These are phyloP conservation scores for Alternaria sp. DNA, from an alignment of 2,329 filamentous ascomycete species.

Conservation along the genomic window DNA sequence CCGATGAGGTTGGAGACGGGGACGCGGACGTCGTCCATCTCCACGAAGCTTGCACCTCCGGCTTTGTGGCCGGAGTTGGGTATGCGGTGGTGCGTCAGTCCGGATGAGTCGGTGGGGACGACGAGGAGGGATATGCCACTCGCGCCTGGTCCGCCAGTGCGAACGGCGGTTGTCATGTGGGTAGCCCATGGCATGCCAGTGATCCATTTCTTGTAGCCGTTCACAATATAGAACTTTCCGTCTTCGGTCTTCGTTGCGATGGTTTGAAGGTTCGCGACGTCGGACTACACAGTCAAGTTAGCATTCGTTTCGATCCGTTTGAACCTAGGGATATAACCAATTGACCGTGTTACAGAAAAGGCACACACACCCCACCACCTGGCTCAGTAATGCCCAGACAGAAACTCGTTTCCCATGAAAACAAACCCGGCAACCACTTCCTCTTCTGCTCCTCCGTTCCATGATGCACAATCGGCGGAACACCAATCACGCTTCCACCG, in stretches of 20 bases:
- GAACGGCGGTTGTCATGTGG: conserved; percentile 69
- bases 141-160: conserved; percentile 64
- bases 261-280: conserved; percentile 70
- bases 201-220: conserved; percentile 74
- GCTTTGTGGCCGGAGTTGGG: conserved; percentile 72
- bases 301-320: background rate
- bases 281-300: conserved; percentile 54
- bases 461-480: conserved; percentile 69
- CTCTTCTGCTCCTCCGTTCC: conserved; percentile 67
- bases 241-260: conserved; percentile 76
- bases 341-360: background rate
- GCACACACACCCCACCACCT: conserved; percentile 53
- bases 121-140: conserved; percentile 66
- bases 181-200: conserved; percentile 69
- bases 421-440: conserved; percentile 67
- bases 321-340: too few relatives aligned
- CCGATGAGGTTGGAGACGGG: conserved; percentile 64
- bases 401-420: conserved; percentile 67
- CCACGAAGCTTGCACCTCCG: conserved; percentile 67
- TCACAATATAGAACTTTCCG: conserved; percentile 74
- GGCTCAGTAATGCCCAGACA: conserved; percentile 73
- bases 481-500: conserved; percentile 69
- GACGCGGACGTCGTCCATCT: conserved; percentile 65
- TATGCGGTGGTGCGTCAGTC: conserved; percentile 65
- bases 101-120: conserved; percentile 61